Base-by-base conservation (phyloP, 345 rosid genomes). In the Citropsis articulata region DNA sequence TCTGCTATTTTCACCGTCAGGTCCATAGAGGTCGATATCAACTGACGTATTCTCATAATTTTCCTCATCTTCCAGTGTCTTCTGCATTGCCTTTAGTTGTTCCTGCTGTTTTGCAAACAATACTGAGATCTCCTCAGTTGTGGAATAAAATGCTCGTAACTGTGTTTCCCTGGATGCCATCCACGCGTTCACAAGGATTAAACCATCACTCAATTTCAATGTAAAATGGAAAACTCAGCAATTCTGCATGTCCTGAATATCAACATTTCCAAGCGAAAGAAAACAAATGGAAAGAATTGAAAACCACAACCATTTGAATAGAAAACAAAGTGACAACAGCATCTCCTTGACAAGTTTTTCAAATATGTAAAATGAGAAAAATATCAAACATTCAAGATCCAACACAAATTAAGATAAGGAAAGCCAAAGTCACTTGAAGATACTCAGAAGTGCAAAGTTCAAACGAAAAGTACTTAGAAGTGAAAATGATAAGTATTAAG, bases 71-170 rank as follows among this genome's bases (percentile, higher is more conserved):
- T 94, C 99, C 75, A 92, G 82, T 68, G 98, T 94, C 91, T 82
- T 90, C 84, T 87, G 94, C 99, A 96, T 94, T 13, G 95, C 86
- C 88, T 94, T 94, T 72, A 96, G 86, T 79, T 96, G 98, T 80
- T 96, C 98, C 88, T 96, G 99, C 88, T 96, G 99, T 86, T 91
- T 94, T 25, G 90, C 83, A 77, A 96, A 96, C 71, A 92, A 83
- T 63, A 81, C 66, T 5, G 89, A 89, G 70, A 94, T 91, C 88
- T 92, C 97, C 90, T 91, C 97, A 10, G 99, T 96, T 45, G 97
- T 94, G 53, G 97, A 92, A 86, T 96, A 96, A 89, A 96, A 94
- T 80, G 98, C 90, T 71, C 97, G 89, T 63, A 96, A 79, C 78
- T 96, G 98, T 40, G 99, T 92, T 88, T 96, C 99, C 85, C 97